phyloP scores from a whole-genome alignment of 495 filamentous ascomycete genomes.

The Aspergillus campestris region DNA sequence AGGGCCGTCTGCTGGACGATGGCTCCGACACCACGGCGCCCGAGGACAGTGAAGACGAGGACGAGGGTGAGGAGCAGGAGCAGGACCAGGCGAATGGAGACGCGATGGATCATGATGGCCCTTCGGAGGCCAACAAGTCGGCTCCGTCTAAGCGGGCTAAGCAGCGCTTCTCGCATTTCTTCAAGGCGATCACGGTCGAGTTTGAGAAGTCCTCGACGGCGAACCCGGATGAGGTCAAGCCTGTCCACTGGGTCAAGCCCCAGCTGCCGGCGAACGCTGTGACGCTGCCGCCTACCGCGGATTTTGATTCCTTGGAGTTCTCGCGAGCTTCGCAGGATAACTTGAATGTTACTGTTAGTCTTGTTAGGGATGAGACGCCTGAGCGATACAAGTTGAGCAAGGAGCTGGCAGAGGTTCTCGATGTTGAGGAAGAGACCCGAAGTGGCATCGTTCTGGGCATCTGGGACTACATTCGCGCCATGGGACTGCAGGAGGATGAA shows the following conservation, averaged over 20 bases:
- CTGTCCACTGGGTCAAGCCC: conserved; percentile 68
- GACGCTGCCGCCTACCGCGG: conserved; percentile 42
- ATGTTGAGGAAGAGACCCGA: conserved; percentile 77
- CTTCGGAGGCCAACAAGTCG: conserved; percentile 28
- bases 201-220: conserved; percentile 56
- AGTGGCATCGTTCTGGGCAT: conserved; percentile 80
- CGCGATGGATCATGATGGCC: conserved; percentile 54
- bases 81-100: conserved; percentile 22
- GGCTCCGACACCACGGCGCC: conserved; percentile 40
- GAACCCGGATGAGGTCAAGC: conserved; percentile 46
- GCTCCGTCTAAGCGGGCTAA: conserved; percentile 31
- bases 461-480: conserved; percentile 89
- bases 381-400: conserved; percentile 75
- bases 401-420: conserved; percentile 74
- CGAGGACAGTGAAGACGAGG: conserved; percentile 53
- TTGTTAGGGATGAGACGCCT: conserved; percentile 75
- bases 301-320: conserved; percentile 89
- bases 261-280: conserved; percentile 44
- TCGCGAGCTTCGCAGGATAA: conserved; percentile 89
- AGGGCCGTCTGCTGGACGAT: conserved; percentile 80
- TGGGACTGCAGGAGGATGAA: conserved; percentile 83
- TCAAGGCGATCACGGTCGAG: conserved; percentile 83
- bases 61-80: conserved; percentile 17
- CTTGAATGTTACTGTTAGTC: conserved; percentile 79
- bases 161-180: conserved; percentile 83